These are phyloP conservation scores for Tulasnella sp. DNA, from an alignment of 768 basidiomycete genomes.

Conservation along the genomic window DNA sequence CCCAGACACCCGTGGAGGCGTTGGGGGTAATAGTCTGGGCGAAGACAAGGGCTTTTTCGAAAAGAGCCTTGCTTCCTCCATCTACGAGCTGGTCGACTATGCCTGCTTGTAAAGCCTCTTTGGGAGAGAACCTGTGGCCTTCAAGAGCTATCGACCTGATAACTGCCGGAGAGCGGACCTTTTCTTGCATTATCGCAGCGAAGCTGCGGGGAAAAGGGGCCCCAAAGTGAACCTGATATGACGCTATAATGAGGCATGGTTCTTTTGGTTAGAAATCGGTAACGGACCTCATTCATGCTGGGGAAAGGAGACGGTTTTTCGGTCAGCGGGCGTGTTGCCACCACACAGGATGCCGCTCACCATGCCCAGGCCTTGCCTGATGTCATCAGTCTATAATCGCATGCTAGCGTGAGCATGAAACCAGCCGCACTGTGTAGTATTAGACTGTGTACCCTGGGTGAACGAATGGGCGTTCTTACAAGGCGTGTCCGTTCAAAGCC, in stretches of 20 bases:
- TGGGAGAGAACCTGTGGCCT: slow-evolving; percentile 29
- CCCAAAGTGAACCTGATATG: slow-evolving; percentile 26
- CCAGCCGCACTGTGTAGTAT: slow-evolving; percentile 27
- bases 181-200: slow-evolving; percentile 25
- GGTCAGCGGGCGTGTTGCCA: neutral
- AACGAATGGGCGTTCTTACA: slow-evolving; percentile 44
- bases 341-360: neutral
- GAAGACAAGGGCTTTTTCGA: slow-evolving; percentile 17
- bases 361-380: slow-evolving; percentile 30
- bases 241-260: neutral
- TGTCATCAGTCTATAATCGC: slow-evolving; percentile 29
- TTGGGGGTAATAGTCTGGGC: slow-evolving; percentile 13
- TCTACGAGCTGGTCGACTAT: slow-evolving; percentile 30
- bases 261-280: neutral
- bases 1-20: slow-evolving; percentile 19
- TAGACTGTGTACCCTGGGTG: neutral
- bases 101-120: slow-evolving; percentile 26
- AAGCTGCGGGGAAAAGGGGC: slow-evolving; percentile 31
- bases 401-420: slow-evolving; percentile 30
- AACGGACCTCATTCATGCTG: slow-evolving; percentile 31
- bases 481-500: slow-evolving; percentile 29
- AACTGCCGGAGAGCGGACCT: slow-evolving; percentile 24
- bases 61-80: slow-evolving; percentile 17
- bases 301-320: neutral
- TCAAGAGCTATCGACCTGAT: slow-evolving; percentile 28